Evolutionary conservation across 352 stramenopile genomes (phyloP), one percentile per base, ranked within the genome.

Genomic region (Globisporangium uncinulatum): DNA sequence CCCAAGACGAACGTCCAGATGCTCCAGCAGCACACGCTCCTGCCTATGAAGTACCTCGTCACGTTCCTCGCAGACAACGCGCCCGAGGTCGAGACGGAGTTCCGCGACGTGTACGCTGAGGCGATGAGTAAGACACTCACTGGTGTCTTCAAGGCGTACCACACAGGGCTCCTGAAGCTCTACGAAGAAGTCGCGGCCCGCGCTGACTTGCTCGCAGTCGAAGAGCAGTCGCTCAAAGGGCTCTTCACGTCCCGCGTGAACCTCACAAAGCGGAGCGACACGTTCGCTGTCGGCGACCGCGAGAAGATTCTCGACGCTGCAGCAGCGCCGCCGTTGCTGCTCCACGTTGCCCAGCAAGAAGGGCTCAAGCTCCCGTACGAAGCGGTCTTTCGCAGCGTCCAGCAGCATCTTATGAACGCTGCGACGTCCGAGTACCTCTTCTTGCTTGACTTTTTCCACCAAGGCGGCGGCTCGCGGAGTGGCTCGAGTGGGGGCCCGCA

Each of bases 1-100:
- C 91, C 95, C 37, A 98, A 99, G 74, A 99, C 96, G 1, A 99
- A 99, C 74, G 89, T 99, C 54, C 92, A 98, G 61, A 99, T 99
- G 79, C 85, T 99, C 57, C 97, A 99, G 77, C 93, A 98, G 54
- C 96, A 98, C 71, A 91, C 89, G 42, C 77, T 99, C 52, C 75
- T 99, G 50, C 96, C 97, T 49, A 98, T 98, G 82, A 94, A 97
- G 54, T 94, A 97, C 58, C 68, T 99, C 29, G 80, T 98, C 51
- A 86, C 92, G 34, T 99, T 99, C 66, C 75, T 99, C 31, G 66
- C 81, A 15, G 76, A 97, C 46, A 95, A 98, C 51, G 89, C 87
- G 13, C 86, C 88, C 1, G 84, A 97, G 45, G 89, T 98, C 62
- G 92, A 97, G 36, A 76, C 90, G n/a, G 96, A 99, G 66, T 89